phyloP scores from a whole-genome alignment of 148 eudicot species.

The Arbutus unedo region DNA sequence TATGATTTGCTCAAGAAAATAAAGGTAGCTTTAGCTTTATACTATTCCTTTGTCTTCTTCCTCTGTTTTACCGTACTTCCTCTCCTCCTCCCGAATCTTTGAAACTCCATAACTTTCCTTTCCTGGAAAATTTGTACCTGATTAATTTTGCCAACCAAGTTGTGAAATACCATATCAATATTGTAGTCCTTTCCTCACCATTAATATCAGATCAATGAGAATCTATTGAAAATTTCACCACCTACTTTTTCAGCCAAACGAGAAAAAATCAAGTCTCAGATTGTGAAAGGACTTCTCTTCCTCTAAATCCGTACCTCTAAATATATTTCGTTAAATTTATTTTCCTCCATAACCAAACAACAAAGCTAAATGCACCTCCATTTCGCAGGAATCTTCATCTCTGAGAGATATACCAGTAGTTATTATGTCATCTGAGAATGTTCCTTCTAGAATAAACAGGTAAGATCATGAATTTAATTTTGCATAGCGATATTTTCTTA shows the following conservation, averaged over 20 bases:
- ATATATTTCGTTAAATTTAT: not conserved
- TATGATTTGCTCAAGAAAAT: conserved; percentile 96
- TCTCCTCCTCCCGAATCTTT: conserved; percentile 7
- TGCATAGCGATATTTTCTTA: not conserved
- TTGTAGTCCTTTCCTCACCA: conserved; percentile 18
- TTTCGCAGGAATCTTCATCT: conserved; percentile 75
- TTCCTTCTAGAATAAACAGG: conserved; percentile 90
- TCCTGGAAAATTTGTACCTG: conserved; percentile 25
- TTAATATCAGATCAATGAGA: conserved; percentile 23
- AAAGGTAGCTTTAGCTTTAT: conserved; percentile 51
- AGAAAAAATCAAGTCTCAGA: not conserved
- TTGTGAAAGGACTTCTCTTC: not conserved
- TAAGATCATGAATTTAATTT: conserved; percentile 19
- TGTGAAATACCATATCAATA: not conserved
- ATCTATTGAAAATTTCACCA: conserved; percentile 15
- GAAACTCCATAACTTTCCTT: conserved; percentile 17
- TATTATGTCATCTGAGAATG: conserved; percentile 97
- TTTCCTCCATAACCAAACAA: not conserved
- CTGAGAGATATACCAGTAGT: conserved; percentile 89
- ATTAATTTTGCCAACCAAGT: not conserved
- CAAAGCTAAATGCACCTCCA: not conserved
- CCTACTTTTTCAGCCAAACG: not conserved
- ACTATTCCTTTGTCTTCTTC: conserved; percentile 18
- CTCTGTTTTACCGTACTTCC: not conserved
- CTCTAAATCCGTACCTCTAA: not conserved